Base-by-base conservation (phyloP, 2,329 filamentous ascomycete genomes). In the Gliomastix tumulicola region DNA sequence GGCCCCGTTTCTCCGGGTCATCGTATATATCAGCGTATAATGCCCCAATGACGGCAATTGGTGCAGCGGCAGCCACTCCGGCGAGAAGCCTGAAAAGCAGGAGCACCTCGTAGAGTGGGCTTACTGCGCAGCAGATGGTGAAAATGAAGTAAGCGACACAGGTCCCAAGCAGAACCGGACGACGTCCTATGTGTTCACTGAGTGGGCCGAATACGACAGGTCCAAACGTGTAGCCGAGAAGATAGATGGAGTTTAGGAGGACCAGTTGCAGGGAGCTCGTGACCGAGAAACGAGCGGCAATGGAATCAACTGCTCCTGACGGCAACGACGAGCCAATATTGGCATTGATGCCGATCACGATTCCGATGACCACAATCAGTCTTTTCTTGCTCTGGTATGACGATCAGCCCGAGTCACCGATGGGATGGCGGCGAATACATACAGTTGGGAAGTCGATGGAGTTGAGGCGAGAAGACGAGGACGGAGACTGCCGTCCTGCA, bases 61-160 rank as follows among this genome's bases (percentile, higher is more conserved):
- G 55, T 7, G 55, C 55, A 0, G 55, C 54, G 11, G 55, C 55
- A 15, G 48, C 53, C 38, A 57, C 41, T n/a, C 55, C 55, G 12
- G 48, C 46, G 11, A 58, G 40, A 2, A 58, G 41, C 5, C 68
- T 58, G 30, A 70, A 56, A 21, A 68, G 43, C 30, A 70, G 56
- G 9, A 71, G 47, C 1, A 57, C 62, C 23, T 53, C 40, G 21
- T 67, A 68, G 38, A 60, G 67, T 6, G 65, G 53, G 1, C 64
- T 54, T 3, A 56, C 64, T 13, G 64, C 63, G 27, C 50, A 55
- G 13, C 13, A 13, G 7, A 28, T n/a, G 13, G 17, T 28, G 17
- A 28, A 28, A 7, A 28, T 16, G 3, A 28, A n/a, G 10, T n/a
- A 28, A 16, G 13, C 25, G 17, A 28, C 13, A 28, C 17, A 28